phyloP scores from a whole-genome alignment of 179 eudicot genomes.

The Actinidia chinensis region DNA sequence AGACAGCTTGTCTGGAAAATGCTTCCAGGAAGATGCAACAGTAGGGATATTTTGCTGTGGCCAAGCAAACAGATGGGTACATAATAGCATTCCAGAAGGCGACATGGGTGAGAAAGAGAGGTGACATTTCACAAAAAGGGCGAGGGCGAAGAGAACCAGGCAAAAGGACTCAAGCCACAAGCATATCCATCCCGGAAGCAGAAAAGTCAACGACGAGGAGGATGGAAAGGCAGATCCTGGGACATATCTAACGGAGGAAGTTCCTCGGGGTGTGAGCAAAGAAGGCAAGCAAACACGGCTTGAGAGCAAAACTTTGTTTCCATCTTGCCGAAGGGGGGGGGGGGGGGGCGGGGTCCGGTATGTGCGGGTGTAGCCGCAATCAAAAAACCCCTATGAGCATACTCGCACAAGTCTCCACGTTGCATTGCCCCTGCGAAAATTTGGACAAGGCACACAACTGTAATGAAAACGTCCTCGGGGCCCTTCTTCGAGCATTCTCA shows the following conservation, averaged over 20 bases:
- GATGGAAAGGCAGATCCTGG: slow-evolving; percentile 53
- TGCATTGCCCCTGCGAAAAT: slow-evolving; percentile 55
- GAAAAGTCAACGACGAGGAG: slow-evolving; percentile 39
- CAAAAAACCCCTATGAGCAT: slow-evolving; percentile 62
- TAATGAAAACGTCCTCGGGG: slow-evolving; percentile 60
- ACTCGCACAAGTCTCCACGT: slow-evolving; percentile 55
- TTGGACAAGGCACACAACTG: slow-evolving; percentile 66
- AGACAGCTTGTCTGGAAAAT: slow-evolving; percentile 45
- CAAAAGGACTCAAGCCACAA: slow-evolving; percentile 43
- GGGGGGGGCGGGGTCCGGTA: slow-evolving; percentile 53
- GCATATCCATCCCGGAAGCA: slow-evolving; percentile 53
- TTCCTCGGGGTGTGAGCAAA: slow-evolving; percentile 57
- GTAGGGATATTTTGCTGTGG: slow-evolving; percentile 47
- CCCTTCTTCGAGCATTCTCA: slow-evolving; percentile 59
- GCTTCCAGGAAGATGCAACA: slow-evolving; percentile 50
- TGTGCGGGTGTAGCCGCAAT: slow-evolving; percentile 70
- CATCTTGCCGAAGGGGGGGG: slow-evolving; percentile 58
- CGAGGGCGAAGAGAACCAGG: slow-evolving; percentile 46
- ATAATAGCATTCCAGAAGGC: slow-evolving; percentile 46
- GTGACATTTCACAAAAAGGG: slow-evolving; percentile 42
- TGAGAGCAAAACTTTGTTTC: slow-evolving; percentile 43
- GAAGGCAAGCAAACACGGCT: slow-evolving; percentile 61
- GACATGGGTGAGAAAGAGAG: slow-evolving; percentile 43
- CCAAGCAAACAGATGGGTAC: slow-evolving; percentile 40
- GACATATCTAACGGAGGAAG: slow-evolving; percentile 50